Conservation (phyloP, 441 rosid species). For the Breynia disticha region DNA sequence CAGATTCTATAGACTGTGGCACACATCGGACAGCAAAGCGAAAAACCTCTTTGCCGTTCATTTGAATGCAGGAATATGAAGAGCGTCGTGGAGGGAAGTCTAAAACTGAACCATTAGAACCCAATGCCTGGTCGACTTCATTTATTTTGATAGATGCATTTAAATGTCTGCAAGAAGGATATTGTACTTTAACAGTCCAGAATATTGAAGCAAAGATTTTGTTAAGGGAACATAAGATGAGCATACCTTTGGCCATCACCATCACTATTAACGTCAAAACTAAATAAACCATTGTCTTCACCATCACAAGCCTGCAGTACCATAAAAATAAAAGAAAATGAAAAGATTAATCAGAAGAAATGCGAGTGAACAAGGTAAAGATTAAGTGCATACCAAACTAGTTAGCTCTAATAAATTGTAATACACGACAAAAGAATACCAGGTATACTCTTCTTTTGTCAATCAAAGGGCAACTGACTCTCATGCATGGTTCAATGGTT, state of each 20-base stretch:
- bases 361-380: too few relatives aligned
- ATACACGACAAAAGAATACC: too few relatives aligned
- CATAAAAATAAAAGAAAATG: background rate
- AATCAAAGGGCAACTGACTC: too few relatives aligned
- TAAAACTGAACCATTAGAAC: constrained; percentile 51
- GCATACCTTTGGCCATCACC: constrained; percentile 72
- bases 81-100: constrained; percentile 51
- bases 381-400: too few relatives aligned
- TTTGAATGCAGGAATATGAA: constrained; percentile 63
- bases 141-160: constrained; percentile 36
- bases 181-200: constrained; percentile 8
- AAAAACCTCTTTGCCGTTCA: constrained; percentile 93
- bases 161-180: constrained; percentile 50
- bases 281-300: constrained; percentile 69
- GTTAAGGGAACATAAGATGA: background rate
- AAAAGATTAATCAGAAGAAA: background rate
- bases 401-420: too few relatives aligned
- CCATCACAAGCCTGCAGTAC: constrained; percentile 65
- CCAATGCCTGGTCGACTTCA: constrained; percentile 31
- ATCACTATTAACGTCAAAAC: constrained; percentile 82
- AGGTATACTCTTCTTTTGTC: too few relatives aligned
- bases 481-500: too few relatives aligned
- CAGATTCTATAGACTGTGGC: constrained; percentile 70
- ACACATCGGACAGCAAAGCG: constrained; percentile 81
- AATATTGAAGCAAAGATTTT: constrained; percentile 7